Conservation (phyloP, 2,329 filamentous ascomycete species). For the Colletotrichum lupini region DNA sequence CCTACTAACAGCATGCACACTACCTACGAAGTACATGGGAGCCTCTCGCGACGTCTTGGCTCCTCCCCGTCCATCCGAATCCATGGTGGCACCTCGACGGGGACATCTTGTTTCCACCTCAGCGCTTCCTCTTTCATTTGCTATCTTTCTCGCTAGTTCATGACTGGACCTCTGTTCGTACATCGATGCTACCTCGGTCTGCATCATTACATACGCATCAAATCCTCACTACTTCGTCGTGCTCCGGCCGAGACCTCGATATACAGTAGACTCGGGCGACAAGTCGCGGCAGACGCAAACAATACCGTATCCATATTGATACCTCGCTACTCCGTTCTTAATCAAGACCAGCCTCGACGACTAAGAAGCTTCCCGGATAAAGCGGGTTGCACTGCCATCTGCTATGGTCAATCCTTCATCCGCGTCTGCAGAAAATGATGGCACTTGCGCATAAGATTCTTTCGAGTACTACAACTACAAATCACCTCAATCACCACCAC, state of each 20-base stretch:
- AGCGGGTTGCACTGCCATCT: not conserved
- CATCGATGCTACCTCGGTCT: not conserved
- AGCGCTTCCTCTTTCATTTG: not conserved
- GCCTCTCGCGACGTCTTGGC: not conserved
- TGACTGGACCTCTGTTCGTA: not conserved
- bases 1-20: not conserved
- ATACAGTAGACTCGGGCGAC: not conserved
- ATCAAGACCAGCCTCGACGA: not conserved
- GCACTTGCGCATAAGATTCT: slow-evolving; percentile 6
- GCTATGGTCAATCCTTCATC: not conserved
- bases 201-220: not conserved
- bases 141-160: not conserved
- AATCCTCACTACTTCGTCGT: not conserved
- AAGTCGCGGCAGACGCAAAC: not conserved
- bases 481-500: not conserved
- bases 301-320: not conserved
- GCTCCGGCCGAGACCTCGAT: not conserved
- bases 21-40: not conserved
- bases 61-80: not conserved
- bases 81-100: not conserved
- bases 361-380: slow-evolving; percentile 4
- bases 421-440: slow-evolving; percentile 5
- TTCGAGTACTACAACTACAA: slow-evolving; percentile 1
- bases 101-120: not conserved
- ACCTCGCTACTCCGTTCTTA: not conserved